Evolutionary conservation across 306 rosid genomes (phyloP), one percentile per base, ranked within the genome.

Genomic region (Prunus davidiana): DNA sequence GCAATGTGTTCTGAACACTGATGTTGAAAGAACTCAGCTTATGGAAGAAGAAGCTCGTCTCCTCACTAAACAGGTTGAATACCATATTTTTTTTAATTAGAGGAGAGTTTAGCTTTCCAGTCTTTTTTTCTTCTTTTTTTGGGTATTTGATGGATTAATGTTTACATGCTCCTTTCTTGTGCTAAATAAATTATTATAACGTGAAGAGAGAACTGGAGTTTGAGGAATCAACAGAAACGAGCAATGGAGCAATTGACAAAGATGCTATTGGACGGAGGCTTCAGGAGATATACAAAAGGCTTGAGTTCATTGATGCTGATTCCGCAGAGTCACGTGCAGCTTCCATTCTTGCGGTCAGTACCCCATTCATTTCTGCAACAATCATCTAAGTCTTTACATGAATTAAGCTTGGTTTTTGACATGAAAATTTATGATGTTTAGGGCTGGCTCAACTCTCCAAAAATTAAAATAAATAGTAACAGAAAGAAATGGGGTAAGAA

Each of bases 241-340:
- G 80, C 69, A 82, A 79, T 74, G 88, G 79, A 72, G 83, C 27
- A 43, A 68, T 69, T 12, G 87, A 87, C 57, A 90, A 73, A 75
- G 97, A 91, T 86, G 84, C 75, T 49, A 83, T 67, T 76, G 83
- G 90, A 55, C 86, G 82, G 73, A 91, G 97, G 84, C 91, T 95
- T 60, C 92, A 92, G 77, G 90, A 87, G 90, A 88, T 95, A 82
- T 95, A 95, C 87, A 92, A 95, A 89, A 86, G 99, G 82, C 97
- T 95, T 70, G 96, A 92, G 81, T 82, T 81, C 51, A 90, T 92
- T 78, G 99, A 92, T 83, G 97, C 99, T 83, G 70, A 95, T 86
- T 82, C 99, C 77, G 97, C 98, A 8, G 99, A 90, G 84, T 75
- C 97, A 76, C 97, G 98, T 22, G 99, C 99, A 49, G 99, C 98